Conservation (phyloP, 768 basidiomycete species). For the Collybia mongolica region DNA sequence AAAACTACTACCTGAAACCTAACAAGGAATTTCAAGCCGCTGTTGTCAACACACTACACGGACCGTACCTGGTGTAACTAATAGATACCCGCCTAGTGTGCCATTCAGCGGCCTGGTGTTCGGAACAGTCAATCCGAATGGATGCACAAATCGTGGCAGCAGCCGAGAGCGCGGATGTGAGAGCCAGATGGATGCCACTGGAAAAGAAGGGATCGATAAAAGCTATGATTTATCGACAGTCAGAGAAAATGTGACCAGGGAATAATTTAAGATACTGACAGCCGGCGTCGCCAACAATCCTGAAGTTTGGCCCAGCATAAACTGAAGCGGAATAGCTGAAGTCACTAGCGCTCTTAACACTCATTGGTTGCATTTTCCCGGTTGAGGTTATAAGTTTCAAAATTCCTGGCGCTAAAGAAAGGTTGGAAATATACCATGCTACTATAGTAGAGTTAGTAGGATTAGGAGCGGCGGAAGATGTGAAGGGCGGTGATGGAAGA, state of each 20-base stretch:
- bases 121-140: slow-evolving; percentile 47
- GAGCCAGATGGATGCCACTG: slow-evolving; percentile 60
- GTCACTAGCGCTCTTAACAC: slow-evolving; percentile 55
- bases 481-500: slow-evolving; percentile 27
- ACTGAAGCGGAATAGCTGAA: slow-evolving; percentile 63
- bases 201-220: slow-evolving; percentile 71
- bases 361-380: slow-evolving; percentile 36
- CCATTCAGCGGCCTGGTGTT: slow-evolving; percentile 46
- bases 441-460: slow-evolving; percentile 24
- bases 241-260: not conserved
- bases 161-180: slow-evolving; percentile 61
- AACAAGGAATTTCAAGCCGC: not conserved
- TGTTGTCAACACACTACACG: too few relatives aligned
- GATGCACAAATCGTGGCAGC: slow-evolving; percentile 57
- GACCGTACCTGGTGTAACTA: slow-evolving; percentile 53
- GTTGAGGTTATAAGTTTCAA: slow-evolving; percentile 37
- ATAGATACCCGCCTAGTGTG: slow-evolving; percentile 55
- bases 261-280: slow-evolving; percentile 31
- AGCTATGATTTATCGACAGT: slow-evolving; percentile 27
- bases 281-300: slow-evolving; percentile 69
- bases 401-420: slow-evolving; percentile 48
- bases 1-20: slow-evolving; percentile 70
- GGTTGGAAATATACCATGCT: slow-evolving; percentile 41
- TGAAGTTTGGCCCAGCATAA: slow-evolving; percentile 53
- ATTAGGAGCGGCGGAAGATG: slow-evolving; percentile 19